Evolutionary conservation across 179 eudicot genomes (phyloP).

Genomic region (Silene coronaria): DNA sequence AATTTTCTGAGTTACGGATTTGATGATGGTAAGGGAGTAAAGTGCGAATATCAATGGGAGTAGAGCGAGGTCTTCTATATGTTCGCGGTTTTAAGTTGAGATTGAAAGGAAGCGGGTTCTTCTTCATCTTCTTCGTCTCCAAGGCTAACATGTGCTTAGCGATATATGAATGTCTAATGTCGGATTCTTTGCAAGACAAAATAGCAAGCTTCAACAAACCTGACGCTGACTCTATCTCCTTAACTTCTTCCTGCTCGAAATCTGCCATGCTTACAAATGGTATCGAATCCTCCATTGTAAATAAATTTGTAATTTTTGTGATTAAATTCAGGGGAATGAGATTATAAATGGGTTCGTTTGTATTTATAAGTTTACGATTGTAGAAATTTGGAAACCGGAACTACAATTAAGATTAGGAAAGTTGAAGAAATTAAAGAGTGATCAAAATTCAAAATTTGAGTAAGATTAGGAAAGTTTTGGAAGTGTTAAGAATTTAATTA

Average conservation of each 20-base stretch:
- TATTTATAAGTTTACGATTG: too few species aligned
- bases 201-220: neutral
- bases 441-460: too few species aligned
- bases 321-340: too few species aligned
- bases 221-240: neutral
- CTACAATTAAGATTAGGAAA: too few species aligned
- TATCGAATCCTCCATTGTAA: neutral
- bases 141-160: too few species aligned
- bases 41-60: neutral
- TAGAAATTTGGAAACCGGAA: too few species aligned
- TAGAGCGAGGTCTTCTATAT: neutral
- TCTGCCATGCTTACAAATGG: neutral
- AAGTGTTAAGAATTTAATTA: too few species aligned
- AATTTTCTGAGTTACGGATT: neutral
- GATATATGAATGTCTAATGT: too few species aligned
- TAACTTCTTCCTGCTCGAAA: neutral
- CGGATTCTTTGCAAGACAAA: neutral
- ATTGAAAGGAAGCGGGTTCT: neutral
- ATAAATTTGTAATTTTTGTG: neutral
- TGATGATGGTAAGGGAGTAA: constrained; percentile 1
- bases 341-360: too few species aligned
- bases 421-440: too few species aligned
- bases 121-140: too few species aligned
- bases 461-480: too few species aligned
- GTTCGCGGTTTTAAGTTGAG: constrained; percentile 2